Evolutionary conservation across 257 asterid genomes (phyloP), one percentile per base, ranked within the genome.

Genomic region (Solanum gandarillasii): DNA sequence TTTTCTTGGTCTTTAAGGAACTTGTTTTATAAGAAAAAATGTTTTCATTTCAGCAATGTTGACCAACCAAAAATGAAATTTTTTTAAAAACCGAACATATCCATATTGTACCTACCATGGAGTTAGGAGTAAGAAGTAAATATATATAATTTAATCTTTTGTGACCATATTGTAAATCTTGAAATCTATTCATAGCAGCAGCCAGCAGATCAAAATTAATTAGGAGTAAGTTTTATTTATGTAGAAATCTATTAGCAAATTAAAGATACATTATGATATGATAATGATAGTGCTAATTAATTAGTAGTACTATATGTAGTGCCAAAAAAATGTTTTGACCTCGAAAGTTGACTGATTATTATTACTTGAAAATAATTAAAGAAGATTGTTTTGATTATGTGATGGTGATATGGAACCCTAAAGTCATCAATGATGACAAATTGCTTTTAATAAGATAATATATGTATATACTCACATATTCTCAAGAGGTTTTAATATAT

Each of bases 261-360:
- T n/a, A 87, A 86, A 31, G 58, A 89, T 84, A 46, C 81, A 76
- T 68, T 29, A 46, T 87, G 83, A 87, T 88, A 91, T 85, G 83
- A 87, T 89, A 91, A 88, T 79, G 36, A 68, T 86, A 86, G 90
- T 78, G 90, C 82, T 87, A 72, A 11, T 36, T 74, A 74, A 73
- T 48, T 48, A 46, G 39, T 36, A 41, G 87, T 41, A 29, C 79
- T 85, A 68, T 68, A 68, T 68, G 32, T 85, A 39, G 76, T 85
- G 48, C 86, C 72, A 65, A 65, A 65, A 62, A 29, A 6, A 52
- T 82, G 89, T 70, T 92, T 92, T 92, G 95, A 94, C 94, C 87
- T 90, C 67, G 83, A 88, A 58, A 88, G 85, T 92, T 89, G 90
- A 91, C 89, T 88, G 92, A 88, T 86, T 90, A 89, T 70, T 13